Conservation (phyloP, 2,329 filamentous ascomycete genomes). For the Esteya vermicola region DNA sequence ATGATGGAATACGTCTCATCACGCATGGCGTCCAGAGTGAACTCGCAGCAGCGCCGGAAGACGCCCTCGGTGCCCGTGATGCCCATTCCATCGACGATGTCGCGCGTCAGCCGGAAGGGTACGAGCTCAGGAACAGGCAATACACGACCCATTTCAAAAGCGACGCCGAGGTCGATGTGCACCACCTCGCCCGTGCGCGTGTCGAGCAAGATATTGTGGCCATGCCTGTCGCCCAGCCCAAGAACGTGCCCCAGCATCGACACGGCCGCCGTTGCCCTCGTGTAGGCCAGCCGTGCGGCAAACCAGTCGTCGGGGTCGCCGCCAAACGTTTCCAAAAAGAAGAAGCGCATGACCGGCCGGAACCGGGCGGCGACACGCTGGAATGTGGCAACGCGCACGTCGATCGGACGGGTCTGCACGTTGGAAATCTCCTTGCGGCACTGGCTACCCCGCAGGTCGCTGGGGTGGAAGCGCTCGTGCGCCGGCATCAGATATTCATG, state of each 20-base stretch:
- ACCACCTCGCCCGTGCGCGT: constrained; percentile 82
- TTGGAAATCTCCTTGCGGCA: constrained; percentile 70
- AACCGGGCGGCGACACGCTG: constrained; percentile 68
- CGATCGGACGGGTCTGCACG: constrained; percentile 54
- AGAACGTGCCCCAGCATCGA: constrained; percentile 90
- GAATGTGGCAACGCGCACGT: constrained; percentile 60
- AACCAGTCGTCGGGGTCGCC: constrained; percentile 97
- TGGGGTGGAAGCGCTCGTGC: constrained; percentile 74
- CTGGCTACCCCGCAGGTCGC: constrained; percentile 59
- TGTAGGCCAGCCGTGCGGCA: constrained; percentile 74
- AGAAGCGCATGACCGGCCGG: constrained; percentile 87
- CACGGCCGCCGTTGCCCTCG: constrained; percentile 82
- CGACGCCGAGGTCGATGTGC: constrained; percentile 92
- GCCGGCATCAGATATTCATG: constrained; percentile 88
- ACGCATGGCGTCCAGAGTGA: constrained; percentile 86
- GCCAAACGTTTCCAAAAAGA: constrained; percentile 92
- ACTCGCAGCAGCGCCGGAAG: constrained; percentile 95
- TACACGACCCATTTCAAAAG: constrained; percentile 93
- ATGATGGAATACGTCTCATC: constrained; percentile 95
- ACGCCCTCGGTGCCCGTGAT: constrained; percentile 91
- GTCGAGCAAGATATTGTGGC: constrained; percentile 92
- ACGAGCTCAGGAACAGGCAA: constrained; percentile 90
- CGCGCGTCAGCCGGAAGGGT: constrained; percentile 84
- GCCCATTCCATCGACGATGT: constrained; percentile 95
- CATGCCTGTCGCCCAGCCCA: constrained; percentile 85